These are phyloP conservation scores for Uronychia binucleata DNA, from an alignment of 73 alveolate genomes.

Conservation along the genomic window DNA sequence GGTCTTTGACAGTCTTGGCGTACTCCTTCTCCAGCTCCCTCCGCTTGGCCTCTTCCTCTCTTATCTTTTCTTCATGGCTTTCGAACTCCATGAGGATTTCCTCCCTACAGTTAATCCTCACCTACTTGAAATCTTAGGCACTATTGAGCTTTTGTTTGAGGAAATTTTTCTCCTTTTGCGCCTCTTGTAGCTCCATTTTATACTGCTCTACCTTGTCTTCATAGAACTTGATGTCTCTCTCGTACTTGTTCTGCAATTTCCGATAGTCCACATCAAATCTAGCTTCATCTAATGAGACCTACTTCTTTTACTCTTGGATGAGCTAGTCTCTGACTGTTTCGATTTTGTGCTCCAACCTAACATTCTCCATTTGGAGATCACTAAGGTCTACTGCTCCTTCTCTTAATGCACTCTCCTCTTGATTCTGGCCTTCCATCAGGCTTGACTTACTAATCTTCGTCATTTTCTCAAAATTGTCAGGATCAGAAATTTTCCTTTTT, in stretches of 20 bases:
- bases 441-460: too few species aligned
- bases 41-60: neutral
- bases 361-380: neutral
- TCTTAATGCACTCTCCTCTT: too few species aligned
- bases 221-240: neutral
- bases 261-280: neutral
- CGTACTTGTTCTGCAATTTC: neutral
- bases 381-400: too few species aligned
- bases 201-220: neutral
- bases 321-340: neutral
- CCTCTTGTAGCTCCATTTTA: neutral
- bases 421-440: too few species aligned
- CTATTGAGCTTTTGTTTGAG: neutral
- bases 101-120: neutral
- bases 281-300: neutral
- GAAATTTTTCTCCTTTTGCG: neutral
- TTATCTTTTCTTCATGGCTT: neutral
- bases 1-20: too few species aligned
- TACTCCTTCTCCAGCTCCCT: neutral
- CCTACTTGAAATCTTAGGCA: neutral
- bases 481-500: too few species aligned
- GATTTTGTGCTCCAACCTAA: neutral
- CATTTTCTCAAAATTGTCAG: too few species aligned
- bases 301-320: neutral
- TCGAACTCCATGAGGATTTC: neutral